Evolutionary conservation across 1,284 basidiomycete species (phyloP), one percentile per base, ranked within the genome.

Genomic region (Heterobasidion occidentale): DNA sequence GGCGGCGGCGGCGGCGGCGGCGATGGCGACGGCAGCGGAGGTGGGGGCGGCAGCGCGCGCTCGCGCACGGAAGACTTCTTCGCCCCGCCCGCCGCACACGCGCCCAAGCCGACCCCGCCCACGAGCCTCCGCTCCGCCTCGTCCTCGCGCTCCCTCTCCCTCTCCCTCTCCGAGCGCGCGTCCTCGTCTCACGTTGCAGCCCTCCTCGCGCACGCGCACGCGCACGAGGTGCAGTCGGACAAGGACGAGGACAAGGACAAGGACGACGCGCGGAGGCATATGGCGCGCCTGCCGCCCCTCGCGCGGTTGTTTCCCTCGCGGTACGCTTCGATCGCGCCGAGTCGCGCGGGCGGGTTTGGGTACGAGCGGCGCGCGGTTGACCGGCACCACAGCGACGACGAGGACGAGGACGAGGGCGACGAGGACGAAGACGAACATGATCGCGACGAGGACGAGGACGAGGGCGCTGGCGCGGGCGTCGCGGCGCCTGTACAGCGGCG

Each of bases 281-380:
- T 36, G 63, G 55, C 53, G 65, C 68, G 9, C 62, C 59, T 46
- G 59, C 60, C 67, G 7, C 62, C 67, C 8, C 56, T 71, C 4
- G 61, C 67, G 15, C 64, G 70, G 6, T 61, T 72, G 46, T 71
- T 72, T 56, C 70, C 70, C 20, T 71, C 68, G 27, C 68, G 70
- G 36, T 53, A 57, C 51, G 58, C 62, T 17, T 61, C 59, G 36
- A 60, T 58, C 57, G 60, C 56, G 53, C 48, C 44, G 19, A 38
- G 12, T 12, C 12, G 11, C 9, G 17, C 11, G 12, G 46, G 11
- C 3, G 46, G 2, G 46, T 20, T 47, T 6, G 46, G 2, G 14
- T 9, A 14, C 46, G 9, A 15, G 38, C 38, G 11, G 38, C 38
- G 38, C 11, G 38, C 15, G 9, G n/a, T n/a, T n/a, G n/a, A n/a